A percentile compares a stretch with the other conserved stretches of the same genome.
These are phyloP conservation scores for Trypanosoma caninum DNA, from an alignment of 208 protist genomes.

Conservation along the genomic window DNA sequence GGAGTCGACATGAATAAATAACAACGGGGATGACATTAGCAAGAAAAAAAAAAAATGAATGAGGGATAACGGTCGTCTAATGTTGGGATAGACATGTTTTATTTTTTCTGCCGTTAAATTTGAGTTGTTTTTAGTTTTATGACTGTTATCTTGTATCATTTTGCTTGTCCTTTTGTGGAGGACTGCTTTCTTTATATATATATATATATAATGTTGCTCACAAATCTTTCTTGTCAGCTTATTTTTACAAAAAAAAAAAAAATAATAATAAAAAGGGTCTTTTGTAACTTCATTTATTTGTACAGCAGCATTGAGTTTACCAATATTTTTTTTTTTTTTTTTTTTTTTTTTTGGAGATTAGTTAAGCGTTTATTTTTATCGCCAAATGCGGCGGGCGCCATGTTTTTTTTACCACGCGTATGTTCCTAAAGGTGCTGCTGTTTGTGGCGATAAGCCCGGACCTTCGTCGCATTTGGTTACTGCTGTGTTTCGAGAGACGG, in stretches of 20 bases:
- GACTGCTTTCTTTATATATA: too few species aligned
- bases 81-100: too few species aligned
- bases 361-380: background rate
- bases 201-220: too few species aligned
- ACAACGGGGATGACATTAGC: background rate
- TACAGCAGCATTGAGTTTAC: background rate
- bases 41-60: background rate
- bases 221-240: background rate
- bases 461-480: constrained; percentile 38
- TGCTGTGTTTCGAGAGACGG: constrained; percentile 53
- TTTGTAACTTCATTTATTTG: background rate
- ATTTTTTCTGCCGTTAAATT: too few species aligned
- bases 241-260: too few species aligned
- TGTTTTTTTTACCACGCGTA: constrained; percentile 47
- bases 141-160: too few species aligned
- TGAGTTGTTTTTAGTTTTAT: too few species aligned
- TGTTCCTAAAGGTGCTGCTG: constrained; percentile 47
- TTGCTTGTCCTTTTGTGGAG: too few species aligned
- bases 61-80: too few species aligned
- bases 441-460: constrained; percentile 2
- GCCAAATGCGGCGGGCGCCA: constrained; percentile 38
- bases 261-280: background rate
- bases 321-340: background rate
- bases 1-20: background rate
- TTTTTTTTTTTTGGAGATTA: constrained; percentile 2